Evolutionary conservation across 2,329 filamentous ascomycete genomes (phyloP).

Genomic region (Nothophaeocryptopus gaeumannii): DNA sequence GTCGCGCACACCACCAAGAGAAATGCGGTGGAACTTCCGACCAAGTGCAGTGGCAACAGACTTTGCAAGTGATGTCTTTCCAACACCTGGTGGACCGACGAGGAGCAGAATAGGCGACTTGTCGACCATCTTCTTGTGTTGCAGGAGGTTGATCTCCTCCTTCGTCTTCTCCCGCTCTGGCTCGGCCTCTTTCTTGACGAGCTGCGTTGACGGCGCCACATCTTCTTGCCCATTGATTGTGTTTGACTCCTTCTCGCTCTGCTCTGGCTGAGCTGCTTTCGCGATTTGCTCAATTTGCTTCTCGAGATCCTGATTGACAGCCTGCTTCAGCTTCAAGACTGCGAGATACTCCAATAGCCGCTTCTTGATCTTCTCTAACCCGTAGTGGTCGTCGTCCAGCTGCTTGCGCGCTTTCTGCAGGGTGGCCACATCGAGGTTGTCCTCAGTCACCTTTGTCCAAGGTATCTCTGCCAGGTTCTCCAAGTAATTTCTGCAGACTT

Average conservation of each 20-base stretch:
- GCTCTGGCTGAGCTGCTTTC: constrained; percentile 40
- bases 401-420: constrained; percentile 78
- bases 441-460: constrained; percentile 80
- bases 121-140: constrained; percentile 81
- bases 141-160: constrained; percentile 71
- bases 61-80: constrained; percentile 92
- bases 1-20: constrained; percentile 89
- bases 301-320: constrained; percentile 79
- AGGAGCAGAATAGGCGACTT: constrained; percentile 94
- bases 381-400: constrained; percentile 93
- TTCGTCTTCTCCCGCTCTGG: constrained; percentile 42
- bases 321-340: constrained; percentile 91
- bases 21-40: constrained; percentile 95
- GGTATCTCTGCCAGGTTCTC: constrained; percentile 93
- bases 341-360: constrained; percentile 90
- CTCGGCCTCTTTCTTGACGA: constrained; percentile 22
- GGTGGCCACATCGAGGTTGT: constrained; percentile 79
- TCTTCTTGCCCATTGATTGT: constrained; percentile 57
- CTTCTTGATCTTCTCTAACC: constrained; percentile 96
- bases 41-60: constrained; percentile 90
- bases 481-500: constrained; percentile 87
- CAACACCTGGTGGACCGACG: constrained; percentile 88
- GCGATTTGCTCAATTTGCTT: constrained; percentile 64
- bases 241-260: constrained; percentile 36
- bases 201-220: constrained; percentile 42